phyloP scores from a whole-genome alignment of 1,284 basidiomycete genomes.

The Fomes fomentarius region DNA sequence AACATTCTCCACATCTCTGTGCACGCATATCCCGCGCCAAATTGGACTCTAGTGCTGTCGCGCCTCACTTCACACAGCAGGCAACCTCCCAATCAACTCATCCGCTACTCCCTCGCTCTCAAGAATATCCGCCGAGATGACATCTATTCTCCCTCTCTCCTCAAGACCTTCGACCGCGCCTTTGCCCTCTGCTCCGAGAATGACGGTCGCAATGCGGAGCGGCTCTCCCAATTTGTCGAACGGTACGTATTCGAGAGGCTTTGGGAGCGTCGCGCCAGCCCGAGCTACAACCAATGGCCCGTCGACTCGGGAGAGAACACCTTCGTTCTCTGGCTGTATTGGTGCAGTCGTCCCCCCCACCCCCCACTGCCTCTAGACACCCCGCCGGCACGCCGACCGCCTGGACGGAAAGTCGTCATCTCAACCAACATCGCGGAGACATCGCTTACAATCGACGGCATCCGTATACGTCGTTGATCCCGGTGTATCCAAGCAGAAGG shows the following conservation, averaged over 20 bases:
- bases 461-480: slow-evolving; percentile 99
- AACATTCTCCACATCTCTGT: slow-evolving; percentile 58
- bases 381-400: slow-evolving; percentile 63
- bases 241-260: slow-evolving; percentile 47
- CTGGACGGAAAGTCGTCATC: slow-evolving; percentile 92
- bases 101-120: slow-evolving; percentile 44
- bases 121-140: slow-evolving; percentile 43
- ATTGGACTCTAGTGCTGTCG: slow-evolving; percentile 63
- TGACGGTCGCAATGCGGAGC: slow-evolving; percentile 71
- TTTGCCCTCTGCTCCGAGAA: slow-evolving; percentile 74
- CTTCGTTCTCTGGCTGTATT: slow-evolving; percentile 64
- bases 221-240: slow-evolving; percentile 51
- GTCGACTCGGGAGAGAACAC: slow-evolving; percentile 49
- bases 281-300: slow-evolving; percentile 57
- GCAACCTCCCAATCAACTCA: slow-evolving; percentile 49
- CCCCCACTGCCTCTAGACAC: slow-evolving; percentile 42
- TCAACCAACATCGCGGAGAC: slow-evolving; percentile 99
- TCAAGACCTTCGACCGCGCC: slow-evolving; percentile 53
- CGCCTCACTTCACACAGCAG: slow-evolving; percentile 53
- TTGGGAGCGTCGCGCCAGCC: slow-evolving; percentile 42
- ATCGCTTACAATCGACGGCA: slow-evolving; percentile 96
- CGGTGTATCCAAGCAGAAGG: slow-evolving; percentile 96
- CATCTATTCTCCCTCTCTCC: slow-evolving; percentile 35
- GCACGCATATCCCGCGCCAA: slow-evolving; percentile 58
- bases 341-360: slow-evolving; percentile 51